phyloP scores from a whole-genome alignment of 257 asterid species.

The Salvia splendens region DNA sequence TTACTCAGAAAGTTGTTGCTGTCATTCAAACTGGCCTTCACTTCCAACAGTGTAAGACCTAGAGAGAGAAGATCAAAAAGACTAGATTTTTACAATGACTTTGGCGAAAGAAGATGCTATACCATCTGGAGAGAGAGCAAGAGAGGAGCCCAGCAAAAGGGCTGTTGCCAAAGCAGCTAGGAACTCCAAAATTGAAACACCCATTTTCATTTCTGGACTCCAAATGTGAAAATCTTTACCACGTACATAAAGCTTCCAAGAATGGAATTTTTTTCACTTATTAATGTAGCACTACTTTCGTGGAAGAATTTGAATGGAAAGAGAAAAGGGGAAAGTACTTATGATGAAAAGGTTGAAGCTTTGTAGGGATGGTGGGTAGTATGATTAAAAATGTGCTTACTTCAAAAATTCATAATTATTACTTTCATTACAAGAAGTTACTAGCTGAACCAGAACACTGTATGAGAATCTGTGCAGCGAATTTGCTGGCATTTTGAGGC shows the following conservation, averaged over 20 bases:
- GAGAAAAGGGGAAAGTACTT: constrained; percentile 25
- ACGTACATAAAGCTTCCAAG: constrained; percentile 18
- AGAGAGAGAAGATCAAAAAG: constrained; percentile 23
- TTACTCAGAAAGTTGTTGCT: constrained; percentile 62
- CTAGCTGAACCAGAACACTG: constrained; percentile 25
- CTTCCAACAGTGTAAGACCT: constrained; percentile 86
- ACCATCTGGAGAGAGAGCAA: constrained; percentile 89
- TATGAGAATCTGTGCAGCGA: constrained; percentile 46
- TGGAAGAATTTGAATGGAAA: constrained; percentile 32
- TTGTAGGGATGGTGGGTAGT: constrained; percentile 40
- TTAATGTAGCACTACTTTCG: constrained; percentile 7
- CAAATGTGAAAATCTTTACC: constrained; percentile 14
- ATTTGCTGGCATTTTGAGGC: constrained; percentile 27
- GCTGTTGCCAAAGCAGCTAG: constrained; percentile 45
- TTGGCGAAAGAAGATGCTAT: constrained; percentile 10
- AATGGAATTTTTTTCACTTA: neutral
- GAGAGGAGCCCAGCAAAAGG: constrained; percentile 51
- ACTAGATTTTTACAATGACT: constrained; percentile 12
- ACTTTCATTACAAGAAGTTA: constrained; percentile 22
- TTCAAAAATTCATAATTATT: constrained; percentile 48
- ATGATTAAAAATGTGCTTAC: constrained; percentile 50
- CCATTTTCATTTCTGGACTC: constrained; percentile 54
- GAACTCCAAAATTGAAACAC: constrained; percentile 45
- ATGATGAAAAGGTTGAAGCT: constrained; percentile 42
- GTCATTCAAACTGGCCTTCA: constrained; percentile 78